These are phyloP conservation scores for Talaromyces islandicus DNA, from an alignment of 2,329 filamentous ascomycete genomes.

Conservation along the genomic window DNA sequence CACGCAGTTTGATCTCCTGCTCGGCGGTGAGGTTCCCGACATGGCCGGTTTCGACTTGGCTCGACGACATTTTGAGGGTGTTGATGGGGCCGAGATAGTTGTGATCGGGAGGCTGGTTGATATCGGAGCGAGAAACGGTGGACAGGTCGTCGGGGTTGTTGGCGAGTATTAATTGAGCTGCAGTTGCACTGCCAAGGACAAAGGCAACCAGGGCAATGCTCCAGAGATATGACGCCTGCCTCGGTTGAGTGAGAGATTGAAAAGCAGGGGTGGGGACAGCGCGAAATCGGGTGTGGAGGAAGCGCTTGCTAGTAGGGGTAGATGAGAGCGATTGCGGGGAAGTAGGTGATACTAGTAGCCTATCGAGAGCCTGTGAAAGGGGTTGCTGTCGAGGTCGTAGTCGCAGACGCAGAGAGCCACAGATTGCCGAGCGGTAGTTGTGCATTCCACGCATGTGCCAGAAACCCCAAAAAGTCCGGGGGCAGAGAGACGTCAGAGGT, in stretches of 20 bases:
- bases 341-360: constrained; percentile 11
- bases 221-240: constrained; percentile 34
- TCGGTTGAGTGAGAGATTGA: constrained; percentile 18
- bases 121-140: not conserved
- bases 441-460: constrained; percentile 33
- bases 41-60: constrained; percentile 51
- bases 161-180: constrained; percentile 18
- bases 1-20: constrained; percentile 79
- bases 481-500: not conserved
- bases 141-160: not conserved
- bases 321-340: constrained; percentile 16
- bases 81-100: constrained; percentile 29
- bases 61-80: constrained; percentile 30
- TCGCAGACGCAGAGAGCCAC: constrained; percentile 22
- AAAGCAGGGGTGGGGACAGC: constrained; percentile 12
- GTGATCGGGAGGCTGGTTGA: constrained; percentile 12
- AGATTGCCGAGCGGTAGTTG: constrained; percentile 23
- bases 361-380: constrained; percentile 3
- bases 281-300: constrained; percentile 19
- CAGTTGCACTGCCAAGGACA: constrained; percentile 29
- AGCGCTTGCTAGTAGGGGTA: constrained; percentile 18
- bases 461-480: too few species aligned
- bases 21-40: constrained; percentile 84
- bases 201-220: constrained; percentile 26
- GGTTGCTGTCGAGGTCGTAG: constrained; percentile 7